Evolutionary conservation across 148 eudicot genomes (phyloP).

Genomic region (Vaccinium myrtillus): DNA sequence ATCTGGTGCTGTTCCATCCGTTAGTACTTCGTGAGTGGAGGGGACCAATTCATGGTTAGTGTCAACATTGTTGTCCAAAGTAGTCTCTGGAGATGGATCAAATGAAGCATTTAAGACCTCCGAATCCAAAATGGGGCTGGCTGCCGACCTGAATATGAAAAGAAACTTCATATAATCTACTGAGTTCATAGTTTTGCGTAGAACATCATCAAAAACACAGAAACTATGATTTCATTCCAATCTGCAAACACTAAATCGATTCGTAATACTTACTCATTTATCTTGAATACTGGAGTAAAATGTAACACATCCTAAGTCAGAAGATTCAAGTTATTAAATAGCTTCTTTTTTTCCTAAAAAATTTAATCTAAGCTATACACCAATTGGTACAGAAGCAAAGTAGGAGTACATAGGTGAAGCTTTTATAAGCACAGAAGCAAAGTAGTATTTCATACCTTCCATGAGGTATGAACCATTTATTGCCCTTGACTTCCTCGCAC

Average conservation of each 20-base stretch:
- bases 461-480: no score
- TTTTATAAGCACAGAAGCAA: no score
- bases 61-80: conserved; percentile 36
- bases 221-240: not conserved
- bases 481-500: no score
- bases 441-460: no score
- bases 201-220: not conserved
- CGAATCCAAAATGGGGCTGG: conserved; percentile 26
- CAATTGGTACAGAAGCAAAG: no score
- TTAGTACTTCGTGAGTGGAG: conserved; percentile 30
- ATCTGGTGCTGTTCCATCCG: conserved; percentile 35
- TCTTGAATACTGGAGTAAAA: no score
- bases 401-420: no score
- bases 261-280: not conserved
- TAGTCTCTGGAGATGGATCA: conserved; percentile 31
- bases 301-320: no score
- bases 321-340: no score
- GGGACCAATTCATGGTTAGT: conserved; percentile 45
- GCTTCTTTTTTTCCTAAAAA: no score
- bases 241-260: not conserved
- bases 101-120: conserved; percentile 24
- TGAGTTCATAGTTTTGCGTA: not conserved
- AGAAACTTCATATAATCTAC: not conserved
- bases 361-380: no score
- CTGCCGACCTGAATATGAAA: conserved; percentile 21